Conservation (phyloP, 805 yeast species). For the Sugiyamaella chiloensis region DNA sequence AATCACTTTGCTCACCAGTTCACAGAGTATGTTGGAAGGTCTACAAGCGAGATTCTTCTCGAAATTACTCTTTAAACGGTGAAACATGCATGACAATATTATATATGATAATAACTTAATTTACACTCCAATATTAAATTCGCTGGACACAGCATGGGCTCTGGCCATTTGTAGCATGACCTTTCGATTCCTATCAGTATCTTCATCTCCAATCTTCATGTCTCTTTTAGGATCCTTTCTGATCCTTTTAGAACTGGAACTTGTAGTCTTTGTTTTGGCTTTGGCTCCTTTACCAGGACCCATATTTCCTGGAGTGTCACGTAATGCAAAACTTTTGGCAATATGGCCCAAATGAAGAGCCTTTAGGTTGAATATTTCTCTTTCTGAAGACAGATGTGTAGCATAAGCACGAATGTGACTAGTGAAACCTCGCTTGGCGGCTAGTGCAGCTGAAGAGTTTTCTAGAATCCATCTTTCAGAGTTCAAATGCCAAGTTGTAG, state of each 20-base stretch:
- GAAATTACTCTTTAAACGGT: constrained; percentile 3
- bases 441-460: constrained; percentile 53
- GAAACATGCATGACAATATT: not conserved
- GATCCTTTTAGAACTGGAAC: constrained; percentile 8
- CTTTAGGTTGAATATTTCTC: constrained; percentile 76
- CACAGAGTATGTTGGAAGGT: constrained; percentile 6
- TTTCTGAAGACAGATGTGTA: constrained; percentile 82
- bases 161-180: constrained; percentile 75
- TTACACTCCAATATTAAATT: constrained; percentile 60
- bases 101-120: not conserved
- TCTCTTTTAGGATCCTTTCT: not conserved
- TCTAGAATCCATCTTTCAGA: constrained; percentile 86
- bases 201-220: not conserved
- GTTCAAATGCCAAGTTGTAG: constrained; percentile 93
- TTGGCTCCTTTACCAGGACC: constrained; percentile 42
- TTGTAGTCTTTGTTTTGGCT: constrained; percentile 23
- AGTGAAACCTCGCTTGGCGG: constrained; percentile 77
- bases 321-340: constrained; percentile 89
- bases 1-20: constrained; percentile 14
- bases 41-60: not conserved
- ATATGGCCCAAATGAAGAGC: constrained; percentile 89
- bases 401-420: constrained; percentile 95
- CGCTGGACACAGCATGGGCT: constrained; percentile 62
- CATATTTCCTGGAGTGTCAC: constrained; percentile 88
- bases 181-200: constrained; percentile 53